Evolutionary conservation across 306 rosid species (phyloP), one percentile per base, ranked within the genome.

Genomic region (Vicia villosa): DNA sequence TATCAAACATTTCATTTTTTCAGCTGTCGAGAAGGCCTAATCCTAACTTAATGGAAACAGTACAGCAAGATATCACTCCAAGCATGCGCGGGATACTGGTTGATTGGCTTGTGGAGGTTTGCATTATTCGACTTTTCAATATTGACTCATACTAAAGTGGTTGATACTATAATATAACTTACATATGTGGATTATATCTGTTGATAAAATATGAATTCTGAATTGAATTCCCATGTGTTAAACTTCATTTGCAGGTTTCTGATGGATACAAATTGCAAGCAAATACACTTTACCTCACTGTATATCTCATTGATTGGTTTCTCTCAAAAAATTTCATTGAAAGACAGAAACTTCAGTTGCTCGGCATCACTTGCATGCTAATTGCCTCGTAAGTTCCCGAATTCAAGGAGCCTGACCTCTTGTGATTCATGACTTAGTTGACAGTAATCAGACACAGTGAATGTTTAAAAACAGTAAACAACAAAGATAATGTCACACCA

Each of bases 21-120:
- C 80, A 94, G 97, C 92, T 95, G 54, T 74, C 82, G 13, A 83
- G 92, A 85, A 87, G 96, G 55, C 97, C 90, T 28, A 19, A 30
- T 82, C 79, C 91, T 45, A 63, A 61, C 77, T 87, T 80, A 55
- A 87, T 91, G 95, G 91, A 84, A 78, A 84, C 81, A 22, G 73
- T 80, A 55, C 99, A 91, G 77, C 85, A 32, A 51, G 96, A 91
- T 80, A 85, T 95, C 69, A 89, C 89, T 75, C 91, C 78, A 77
- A 83, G 78, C 80, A 95, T 91, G 99, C 95, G 99, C 3, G 89
- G 84, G 16, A 87, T 95, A 70, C 80, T 95, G 69, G 83, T 95
- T 40, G 99, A 95, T 83, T 95, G 99, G 99, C 96, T 95, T 58
- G 96, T 91, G 15, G 97, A 91, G 99, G 99, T 95, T 65, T 34